Evolutionary conservation across 129 eudicot genomes (phyloP).

Genomic region (Escallonia herrerae): DNA sequence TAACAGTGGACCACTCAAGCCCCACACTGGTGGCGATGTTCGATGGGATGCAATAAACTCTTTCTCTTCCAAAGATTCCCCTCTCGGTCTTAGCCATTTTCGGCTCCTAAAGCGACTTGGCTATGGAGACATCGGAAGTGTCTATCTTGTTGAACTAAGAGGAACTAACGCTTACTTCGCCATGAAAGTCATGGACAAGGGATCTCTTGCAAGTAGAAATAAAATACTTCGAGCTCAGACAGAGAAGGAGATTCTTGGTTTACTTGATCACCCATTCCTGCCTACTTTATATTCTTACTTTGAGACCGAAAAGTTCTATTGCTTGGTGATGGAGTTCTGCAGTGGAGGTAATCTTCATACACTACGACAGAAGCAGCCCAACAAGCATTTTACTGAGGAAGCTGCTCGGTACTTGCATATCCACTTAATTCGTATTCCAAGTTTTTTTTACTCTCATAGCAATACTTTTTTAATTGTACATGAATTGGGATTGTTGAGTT

Average conservation of each 20-base stretch:
- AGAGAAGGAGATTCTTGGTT: conserved; percentile 69
- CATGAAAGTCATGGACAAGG: conserved; percentile 90
- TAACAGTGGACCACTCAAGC: conserved; percentile 31
- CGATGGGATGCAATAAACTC: conserved; percentile 81
- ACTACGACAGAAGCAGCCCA: conserved; percentile 77
- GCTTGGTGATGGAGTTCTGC: conserved; percentile 88
- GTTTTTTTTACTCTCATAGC: neutral
- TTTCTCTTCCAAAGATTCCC: conserved; percentile 36
- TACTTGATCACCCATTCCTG: conserved; percentile 77
- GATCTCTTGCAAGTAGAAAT: conserved; percentile 69
- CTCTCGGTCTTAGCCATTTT: conserved; percentile 71
- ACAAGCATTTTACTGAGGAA: conserved; percentile 73
- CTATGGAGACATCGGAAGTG: conserved; percentile 92
- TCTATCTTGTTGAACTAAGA: conserved; percentile 66
- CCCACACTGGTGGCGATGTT: conserved; percentile 78
- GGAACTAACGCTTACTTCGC: conserved; percentile 72
- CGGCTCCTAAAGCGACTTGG: conserved; percentile 78
- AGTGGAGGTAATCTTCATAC: conserved; percentile 83
- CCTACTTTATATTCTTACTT: conserved; percentile 67
- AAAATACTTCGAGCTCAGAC: conserved; percentile 86
- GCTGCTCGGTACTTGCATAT: conserved; percentile 58
- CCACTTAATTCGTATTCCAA: neutral
- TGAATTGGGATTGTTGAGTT: neutral
- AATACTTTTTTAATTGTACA: too few species aligned
- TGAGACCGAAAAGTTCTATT: conserved; percentile 76